Percentiles rank a stretch among this genome's conserved stretches.
phyloP scores from a whole-genome alignment of 257 asterid species.

The Oldenlandia corymbosa region DNA sequence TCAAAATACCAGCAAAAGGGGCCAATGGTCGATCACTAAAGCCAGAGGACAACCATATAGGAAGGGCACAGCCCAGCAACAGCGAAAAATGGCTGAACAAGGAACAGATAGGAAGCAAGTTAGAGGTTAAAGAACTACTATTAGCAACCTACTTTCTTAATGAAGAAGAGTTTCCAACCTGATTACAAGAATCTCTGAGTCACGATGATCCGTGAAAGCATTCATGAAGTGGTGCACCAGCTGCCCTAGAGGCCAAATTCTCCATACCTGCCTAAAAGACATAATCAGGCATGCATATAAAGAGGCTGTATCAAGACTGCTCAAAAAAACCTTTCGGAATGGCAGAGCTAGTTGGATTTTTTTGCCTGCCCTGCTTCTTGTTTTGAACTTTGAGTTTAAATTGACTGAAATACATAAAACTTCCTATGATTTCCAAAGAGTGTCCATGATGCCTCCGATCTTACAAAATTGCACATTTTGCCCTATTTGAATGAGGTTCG shows the following conservation, averaged over 20 bases:
- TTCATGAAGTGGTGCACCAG: conserved; percentile 88
- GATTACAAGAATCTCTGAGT: conserved; percentile 90
- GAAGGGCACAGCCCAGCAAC: conserved; percentile 91
- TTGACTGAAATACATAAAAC: too few relatives aligned
- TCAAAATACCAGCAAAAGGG: conserved; percentile 95
- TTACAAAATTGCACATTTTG: too few relatives aligned
- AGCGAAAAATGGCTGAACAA: conserved; percentile 80
- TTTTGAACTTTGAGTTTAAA: too few relatives aligned
- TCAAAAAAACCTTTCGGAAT: neutral
- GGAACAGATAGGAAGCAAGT: conserved; percentile 15
- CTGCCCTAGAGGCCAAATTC: conserved; percentile 89
- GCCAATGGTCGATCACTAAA: conserved; percentile 85
- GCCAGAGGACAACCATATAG: conserved; percentile 89
- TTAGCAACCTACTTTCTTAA: neutral
- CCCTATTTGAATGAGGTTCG: too few relatives aligned
- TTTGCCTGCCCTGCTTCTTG: too few relatives aligned
- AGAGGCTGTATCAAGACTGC: conserved; percentile 4
- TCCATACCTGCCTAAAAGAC: conserved; percentile 63
- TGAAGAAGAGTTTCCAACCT: conserved; percentile 40
- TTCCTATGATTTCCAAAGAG: too few relatives aligned
- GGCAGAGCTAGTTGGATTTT: too few relatives aligned
- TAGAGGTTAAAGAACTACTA: conserved; percentile 12
- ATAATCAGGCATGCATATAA: conserved; percentile 14
- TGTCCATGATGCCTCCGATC: too few relatives aligned
- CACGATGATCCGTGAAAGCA: conserved; percentile 98